Conservation (phyloP, 768 basidiomycete species). For the Agaricus subrufescens region DNA sequence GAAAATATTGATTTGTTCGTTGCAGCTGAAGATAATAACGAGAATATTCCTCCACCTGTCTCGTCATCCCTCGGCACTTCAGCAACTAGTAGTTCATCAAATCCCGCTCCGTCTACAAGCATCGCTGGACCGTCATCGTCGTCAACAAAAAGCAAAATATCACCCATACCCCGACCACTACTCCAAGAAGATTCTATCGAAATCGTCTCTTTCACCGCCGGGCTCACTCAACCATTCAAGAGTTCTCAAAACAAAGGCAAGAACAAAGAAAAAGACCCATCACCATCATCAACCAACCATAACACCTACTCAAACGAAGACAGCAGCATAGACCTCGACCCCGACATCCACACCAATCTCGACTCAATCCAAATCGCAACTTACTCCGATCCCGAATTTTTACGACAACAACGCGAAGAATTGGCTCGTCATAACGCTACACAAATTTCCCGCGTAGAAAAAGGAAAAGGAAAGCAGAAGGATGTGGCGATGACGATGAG, state of each 20-base stretch:
- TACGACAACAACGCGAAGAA: background rate
- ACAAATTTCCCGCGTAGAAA: background rate
- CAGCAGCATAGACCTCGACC: slow-evolving; percentile 6
- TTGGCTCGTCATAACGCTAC: background rate
- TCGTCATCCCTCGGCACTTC: background rate
- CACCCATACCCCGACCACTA: background rate
- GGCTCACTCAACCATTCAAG: background rate
- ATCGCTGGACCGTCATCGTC: background rate
- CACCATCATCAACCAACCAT: background rate
- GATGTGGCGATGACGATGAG: background rate
- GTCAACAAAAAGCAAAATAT: background rate
- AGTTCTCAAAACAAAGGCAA: background rate
- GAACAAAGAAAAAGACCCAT: background rate
- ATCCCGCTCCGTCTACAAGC: background rate
- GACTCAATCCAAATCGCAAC: slow-evolving; percentile 22
- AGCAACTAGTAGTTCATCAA: no score
- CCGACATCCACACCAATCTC: slow-evolving; percentile 19
- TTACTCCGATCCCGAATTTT: background rate
- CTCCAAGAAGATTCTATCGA: slow-evolving; percentile 2
- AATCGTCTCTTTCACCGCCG: slow-evolving; percentile 11
- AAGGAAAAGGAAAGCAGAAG: background rate
- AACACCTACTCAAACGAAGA: background rate
- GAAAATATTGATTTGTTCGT: slow-evolving; percentile 4
- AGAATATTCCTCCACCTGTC: slow-evolving; percentile 3
- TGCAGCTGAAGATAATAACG: background rate